Evolutionary conservation across 305 asterid species (phyloP).

Genomic region (Fraxinus xanthoxyloides): DNA sequence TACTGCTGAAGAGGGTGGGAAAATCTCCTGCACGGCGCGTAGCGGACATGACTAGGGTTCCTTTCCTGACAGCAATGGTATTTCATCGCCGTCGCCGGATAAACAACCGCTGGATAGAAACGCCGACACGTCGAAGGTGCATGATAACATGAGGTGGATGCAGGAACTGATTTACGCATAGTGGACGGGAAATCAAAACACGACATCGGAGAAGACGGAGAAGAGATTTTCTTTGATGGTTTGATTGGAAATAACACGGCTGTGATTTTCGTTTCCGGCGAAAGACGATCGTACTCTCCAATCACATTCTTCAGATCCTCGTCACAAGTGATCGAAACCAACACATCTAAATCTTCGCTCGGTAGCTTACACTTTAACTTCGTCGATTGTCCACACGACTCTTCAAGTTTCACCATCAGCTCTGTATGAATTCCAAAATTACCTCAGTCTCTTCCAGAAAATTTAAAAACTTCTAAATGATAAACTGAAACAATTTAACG

Average conservation of each 20-base stretch:
- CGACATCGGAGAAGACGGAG: constrained; percentile 64
- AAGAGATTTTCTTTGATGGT: constrained; percentile 49
- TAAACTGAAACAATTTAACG: background rate
- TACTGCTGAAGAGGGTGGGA: constrained; percentile 22
- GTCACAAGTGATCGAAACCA: constrained; percentile 61
- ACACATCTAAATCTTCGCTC: constrained; percentile 65
- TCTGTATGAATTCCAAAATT: constrained; percentile 31
- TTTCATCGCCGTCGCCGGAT: constrained; percentile 30
- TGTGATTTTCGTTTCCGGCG: constrained; percentile 62
- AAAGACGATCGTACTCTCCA: constrained; percentile 62
- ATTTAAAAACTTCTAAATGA: background rate
- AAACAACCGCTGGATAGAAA: constrained; percentile 15
- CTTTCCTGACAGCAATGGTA: constrained; percentile 23
- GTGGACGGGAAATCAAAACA: constrained; percentile 51
- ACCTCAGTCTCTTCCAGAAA: background rate
- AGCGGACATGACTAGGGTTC: constrained; percentile 24
- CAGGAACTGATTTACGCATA: constrained; percentile 15
- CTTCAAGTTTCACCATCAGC: constrained; percentile 66
- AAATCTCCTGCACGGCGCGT: constrained; percentile 26
- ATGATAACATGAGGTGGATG: background rate
- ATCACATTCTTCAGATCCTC: constrained; percentile 63
- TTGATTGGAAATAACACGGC: constrained; percentile 58
- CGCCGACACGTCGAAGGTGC: constrained; percentile 24
- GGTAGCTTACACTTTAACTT: constrained; percentile 71
- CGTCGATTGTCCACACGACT: constrained; percentile 65